Percentiles rank a stretch among this genome's conserved stretches.
These are phyloP conservation scores for Dissoconium aciculare DNA, from an alignment of 2,329 filamentous ascomycete genomes.

Conservation along the genomic window DNA sequence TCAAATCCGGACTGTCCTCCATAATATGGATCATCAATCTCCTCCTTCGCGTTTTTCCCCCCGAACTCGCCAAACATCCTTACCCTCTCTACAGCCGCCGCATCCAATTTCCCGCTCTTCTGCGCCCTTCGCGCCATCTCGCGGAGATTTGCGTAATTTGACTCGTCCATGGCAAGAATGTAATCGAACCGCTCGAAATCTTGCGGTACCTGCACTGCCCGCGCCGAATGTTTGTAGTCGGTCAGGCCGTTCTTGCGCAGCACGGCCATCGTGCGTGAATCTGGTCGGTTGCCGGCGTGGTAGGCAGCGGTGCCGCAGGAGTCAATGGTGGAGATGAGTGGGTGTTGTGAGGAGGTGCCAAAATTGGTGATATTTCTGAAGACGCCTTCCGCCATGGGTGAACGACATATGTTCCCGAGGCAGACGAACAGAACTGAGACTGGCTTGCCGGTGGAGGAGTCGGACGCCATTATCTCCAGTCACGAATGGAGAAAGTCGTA, in stretches of 20 bases:
- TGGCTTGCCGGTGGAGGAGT: slow-evolving; percentile 8
- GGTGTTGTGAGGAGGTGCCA: slow-evolving; percentile 32
- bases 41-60: slow-evolving; percentile 40
- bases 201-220: slow-evolving; percentile 48
- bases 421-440: slow-evolving; percentile 85
- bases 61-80: slow-evolving; percentile 73
- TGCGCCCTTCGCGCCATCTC: slow-evolving; percentile 41
- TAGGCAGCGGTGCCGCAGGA: slow-evolving; percentile 86
- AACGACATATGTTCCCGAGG: slow-evolving; percentile 85
- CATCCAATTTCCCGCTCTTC: slow-evolving; percentile 24
- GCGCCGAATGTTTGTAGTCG: slow-evolving; percentile 61
- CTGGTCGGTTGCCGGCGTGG: slow-evolving; percentile 61
- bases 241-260: slow-evolving; percentile 53
- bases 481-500: no score
- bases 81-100: slow-evolving; percentile 23
- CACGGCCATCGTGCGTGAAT: slow-evolving; percentile 70
- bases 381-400: slow-evolving; percentile 91
- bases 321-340: slow-evolving; percentile 55
- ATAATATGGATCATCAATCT: slow-evolving; percentile 84
- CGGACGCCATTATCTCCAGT: no score
- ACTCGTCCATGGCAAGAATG: slow-evolving; percentile 83
- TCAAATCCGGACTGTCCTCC: slow-evolving; percentile 70
- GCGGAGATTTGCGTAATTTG: slow-evolving; percentile 59
- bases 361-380: slow-evolving; percentile 56
- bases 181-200: slow-evolving; percentile 86